Base-by-base conservation (phyloP, 805 yeast species). In the Cyberlindnera nakhonratchasimensis region DNA sequence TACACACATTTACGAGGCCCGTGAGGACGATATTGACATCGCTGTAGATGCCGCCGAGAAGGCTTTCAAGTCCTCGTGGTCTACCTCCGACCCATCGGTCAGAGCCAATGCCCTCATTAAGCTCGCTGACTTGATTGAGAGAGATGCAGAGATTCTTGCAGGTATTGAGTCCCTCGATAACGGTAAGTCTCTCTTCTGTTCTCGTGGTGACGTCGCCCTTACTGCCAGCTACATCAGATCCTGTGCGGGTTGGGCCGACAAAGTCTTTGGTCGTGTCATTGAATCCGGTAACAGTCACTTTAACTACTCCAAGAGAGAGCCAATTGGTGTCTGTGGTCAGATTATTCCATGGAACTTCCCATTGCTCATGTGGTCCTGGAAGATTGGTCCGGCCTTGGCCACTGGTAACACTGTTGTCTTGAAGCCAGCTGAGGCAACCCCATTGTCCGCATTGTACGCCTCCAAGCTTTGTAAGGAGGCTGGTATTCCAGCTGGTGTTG, bases 281-380 rank as follows among this genome's bases (percentile, higher is more conserved):
- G 80, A 80, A 58, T 76, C 88, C 24, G 89, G 86, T 49, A 63
- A 67, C 46, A 62, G 75, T 41, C 81, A 82, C 62, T 75, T 82
- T 59, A 74, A 72, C 52, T 81, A 79, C 66, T 75, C 86, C 42
- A 73, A 77, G 62, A 77, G 82, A 64, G 95, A 86, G 67, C 95
- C 96, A 48, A 70, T 84, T 53, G 96, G 95, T 63, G 95, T 86
- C 41, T 82, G 90, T 66, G 89, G 93, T 48, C 88, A 85, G 62
- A 83, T 87, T 55, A 86, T 86, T 58, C 95, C 96, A 55, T 87
- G 96, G 95, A 87, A 87, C 70, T 87, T 87, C 78, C 96, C 96
- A 52, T 71, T 86, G 59, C 74, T 87, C 69, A 84, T 86, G 82
- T 79, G 86, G 71, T 74, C 91, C 34, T 87, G 95, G 88, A 86